Evolutionary conservation across 768 basidiomycete genomes (phyloP).

Genomic region (Boletus patriciae): DNA sequence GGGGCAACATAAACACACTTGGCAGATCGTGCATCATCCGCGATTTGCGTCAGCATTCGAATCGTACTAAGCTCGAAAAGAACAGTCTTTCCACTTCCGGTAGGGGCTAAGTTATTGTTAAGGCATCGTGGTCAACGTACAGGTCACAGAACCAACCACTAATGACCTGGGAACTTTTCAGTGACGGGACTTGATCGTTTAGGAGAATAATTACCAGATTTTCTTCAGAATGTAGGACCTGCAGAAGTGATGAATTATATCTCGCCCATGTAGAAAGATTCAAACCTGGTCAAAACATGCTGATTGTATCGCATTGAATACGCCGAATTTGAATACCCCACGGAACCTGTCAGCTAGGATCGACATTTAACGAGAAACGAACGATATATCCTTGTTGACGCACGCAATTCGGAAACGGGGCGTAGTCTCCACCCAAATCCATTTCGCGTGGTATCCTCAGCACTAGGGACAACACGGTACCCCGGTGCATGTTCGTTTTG

Average conservation of each 20-base stretch:
- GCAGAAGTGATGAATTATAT: neutral
- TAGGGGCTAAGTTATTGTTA: constrained; percentile 64
- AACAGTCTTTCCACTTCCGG: constrained; percentile 94
- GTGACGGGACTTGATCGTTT: neutral
- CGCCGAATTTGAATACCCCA: constrained; percentile 79
- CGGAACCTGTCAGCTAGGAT: constrained; percentile 76
- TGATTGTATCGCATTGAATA: constrained; percentile 92
- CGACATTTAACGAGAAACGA: constrained; percentile 7
- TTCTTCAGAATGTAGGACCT: constrained; percentile 60
- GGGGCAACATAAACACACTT: constrained; percentile 94
- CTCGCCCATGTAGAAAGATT: neutral
- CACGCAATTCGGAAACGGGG: constrained; percentile 74
- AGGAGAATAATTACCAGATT: constrained; percentile 53
- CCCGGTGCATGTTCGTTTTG: neutral
- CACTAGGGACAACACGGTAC: neutral
- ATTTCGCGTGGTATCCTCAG: constrained; percentile 33
- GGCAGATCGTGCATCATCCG: constrained; percentile 31
- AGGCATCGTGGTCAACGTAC: constrained; percentile 1
- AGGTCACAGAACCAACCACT: constrained; percentile 49
- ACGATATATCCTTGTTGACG: constrained; percentile 15
- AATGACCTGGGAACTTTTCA: constrained; percentile 52
- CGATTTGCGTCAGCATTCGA: constrained; percentile 55
- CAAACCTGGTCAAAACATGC: constrained; percentile 72
- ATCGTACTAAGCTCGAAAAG: constrained; percentile 92
- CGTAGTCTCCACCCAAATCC: constrained; percentile 53